phyloP scores from a whole-genome alignment of 495 filamentous ascomycete genomes.

The Penicillium waksmanii region DNA sequence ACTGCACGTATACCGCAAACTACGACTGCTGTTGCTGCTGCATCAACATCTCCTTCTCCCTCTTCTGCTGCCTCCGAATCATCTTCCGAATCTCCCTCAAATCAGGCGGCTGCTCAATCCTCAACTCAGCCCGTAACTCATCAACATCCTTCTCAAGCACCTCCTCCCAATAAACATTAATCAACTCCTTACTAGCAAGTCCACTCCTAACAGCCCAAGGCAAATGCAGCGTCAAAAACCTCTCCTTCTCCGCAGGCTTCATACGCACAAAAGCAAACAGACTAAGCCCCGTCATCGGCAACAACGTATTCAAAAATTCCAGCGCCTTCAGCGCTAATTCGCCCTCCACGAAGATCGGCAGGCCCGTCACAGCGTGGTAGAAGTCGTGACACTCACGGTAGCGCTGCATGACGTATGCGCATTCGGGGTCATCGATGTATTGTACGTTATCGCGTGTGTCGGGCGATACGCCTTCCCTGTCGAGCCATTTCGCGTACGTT shows the following conservation, averaged over 20 bases:
- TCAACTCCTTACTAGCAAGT: conserved; percentile 72
- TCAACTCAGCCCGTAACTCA: conserved; percentile 70
- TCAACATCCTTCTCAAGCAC: conserved; percentile 83
- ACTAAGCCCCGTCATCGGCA: conserved; percentile 93
- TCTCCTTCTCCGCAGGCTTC: conserved; percentile 71
- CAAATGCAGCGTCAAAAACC: conserved; percentile 75
- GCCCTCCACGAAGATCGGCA: conserved; percentile 90
- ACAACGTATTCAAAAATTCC: conserved; percentile 89
- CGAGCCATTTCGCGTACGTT: conserved; percentile 84
- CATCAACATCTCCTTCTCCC: conserved; percentile 54
- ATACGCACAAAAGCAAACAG: conserved; percentile 70
- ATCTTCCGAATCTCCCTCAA: conserved; percentile 75
- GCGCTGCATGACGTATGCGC: conserved; percentile 97
- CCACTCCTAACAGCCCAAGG: conserved; percentile 94
- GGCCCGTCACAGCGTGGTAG: conserved; percentile 92
- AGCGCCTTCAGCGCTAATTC: conserved; percentile 95
- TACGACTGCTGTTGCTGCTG: conserved; percentile 31
- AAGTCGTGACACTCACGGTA: conserved; percentile 98
- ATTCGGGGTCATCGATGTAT: conserved; percentile 93
- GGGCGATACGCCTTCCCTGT: conserved; percentile 88
- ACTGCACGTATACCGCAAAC: background rate
- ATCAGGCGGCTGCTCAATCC: conserved; percentile 89
- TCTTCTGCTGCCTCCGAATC: conserved; percentile 69
- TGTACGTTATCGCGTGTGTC: conserved; percentile 81
- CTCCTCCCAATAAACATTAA: conserved; percentile 99